Percentiles rank a stretch among this genome's conserved stretches.
These are phyloP conservation scores for Pelargonium fulgidum DNA, from an alignment of 441 rosid species.

Conservation along the genomic window DNA sequence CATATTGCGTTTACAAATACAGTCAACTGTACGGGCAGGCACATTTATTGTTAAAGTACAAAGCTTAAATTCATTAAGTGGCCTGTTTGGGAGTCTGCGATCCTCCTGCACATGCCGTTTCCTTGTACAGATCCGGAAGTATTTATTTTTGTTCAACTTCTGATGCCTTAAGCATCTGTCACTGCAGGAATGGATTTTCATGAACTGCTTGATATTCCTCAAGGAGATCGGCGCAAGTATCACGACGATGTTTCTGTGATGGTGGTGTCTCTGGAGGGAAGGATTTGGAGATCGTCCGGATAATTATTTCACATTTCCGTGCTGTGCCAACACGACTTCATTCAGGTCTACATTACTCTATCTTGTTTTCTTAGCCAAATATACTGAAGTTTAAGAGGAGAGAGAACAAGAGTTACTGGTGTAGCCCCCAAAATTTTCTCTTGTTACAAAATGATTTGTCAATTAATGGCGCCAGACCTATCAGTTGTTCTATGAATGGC, in stretches of 20 bases:
- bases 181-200: slow-evolving; percentile 89
- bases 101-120: not conserved
- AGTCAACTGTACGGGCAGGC: no score
- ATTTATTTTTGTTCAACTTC: not conserved
- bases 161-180: slow-evolving; percentile 9
- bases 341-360: slow-evolving; percentile 1
- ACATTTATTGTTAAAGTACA: no score
- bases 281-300: slow-evolving; percentile 95
- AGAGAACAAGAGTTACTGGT: no score
- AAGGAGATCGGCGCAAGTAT: slow-evolving; percentile 86
- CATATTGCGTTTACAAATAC: no score
- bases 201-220: slow-evolving; percentile 81
- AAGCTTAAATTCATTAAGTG: not conserved
- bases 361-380: no score
- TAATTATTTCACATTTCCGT: slow-evolving; percentile 31
- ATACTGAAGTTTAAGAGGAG: no score
- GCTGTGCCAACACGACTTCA: slow-evolving; percentile 15
- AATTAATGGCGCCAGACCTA: no score
- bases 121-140: not conserved
- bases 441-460: no score
- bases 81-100: not conserved
- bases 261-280: slow-evolving; percentile 94
- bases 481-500: no score
- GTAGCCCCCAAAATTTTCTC: no score
- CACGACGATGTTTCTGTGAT: slow-evolving; percentile 93